Evolutionary conservation across 2,329 filamentous ascomycete genomes (phyloP), one percentile per base, ranked within the genome.

Genomic region (Reticulascus tulasneorum): DNA sequence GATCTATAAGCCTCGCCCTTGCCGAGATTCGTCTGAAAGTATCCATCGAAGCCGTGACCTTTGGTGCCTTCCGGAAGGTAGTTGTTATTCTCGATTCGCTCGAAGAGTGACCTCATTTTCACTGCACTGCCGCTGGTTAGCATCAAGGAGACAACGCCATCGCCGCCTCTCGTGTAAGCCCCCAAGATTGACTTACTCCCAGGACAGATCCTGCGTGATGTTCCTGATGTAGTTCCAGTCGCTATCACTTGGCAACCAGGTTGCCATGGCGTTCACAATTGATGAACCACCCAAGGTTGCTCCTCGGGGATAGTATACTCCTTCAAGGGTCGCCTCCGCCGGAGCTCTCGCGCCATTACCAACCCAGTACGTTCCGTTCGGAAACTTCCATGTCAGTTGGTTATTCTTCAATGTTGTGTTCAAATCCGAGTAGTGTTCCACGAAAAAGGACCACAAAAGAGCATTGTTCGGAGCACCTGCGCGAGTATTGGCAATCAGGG

Each of bases 201-300:
- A 84, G 0, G 73, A 75, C 2, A 54, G 46, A 46, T 84, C 79
- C 3, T 77, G 77, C 6, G 79, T 84, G 17, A 81, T 49, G 7
- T 59, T 54, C 3, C 67, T 69, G 37, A 83, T 71, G 46, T 71
- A 58, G 25, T 77, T 63, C 56, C 74, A 83, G 52, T 84, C 79
- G 19, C 65, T 69, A 26, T 74, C 64, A 32, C 75, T 67, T 0
- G 79, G 78, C 38, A 77, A 70, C 17, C 80, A 62, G 18, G 71
- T 65, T 29, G 82, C 71, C 32, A 80, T 56, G 7, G 75, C 77
- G 25, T 80, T 79, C 55, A 84, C 79, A 5, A 72, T 67, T 2
- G 75, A 71, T 54, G 69, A 73, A 0, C 69, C 69, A 4, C 68
- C 67, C 0, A 73, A 53, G 0, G 67, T 64, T 6, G 61, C 66